Evolutionary conservation across 371 early-diverging fungal species (phyloP).

Genomic region (Mucor plumbeus): DNA sequence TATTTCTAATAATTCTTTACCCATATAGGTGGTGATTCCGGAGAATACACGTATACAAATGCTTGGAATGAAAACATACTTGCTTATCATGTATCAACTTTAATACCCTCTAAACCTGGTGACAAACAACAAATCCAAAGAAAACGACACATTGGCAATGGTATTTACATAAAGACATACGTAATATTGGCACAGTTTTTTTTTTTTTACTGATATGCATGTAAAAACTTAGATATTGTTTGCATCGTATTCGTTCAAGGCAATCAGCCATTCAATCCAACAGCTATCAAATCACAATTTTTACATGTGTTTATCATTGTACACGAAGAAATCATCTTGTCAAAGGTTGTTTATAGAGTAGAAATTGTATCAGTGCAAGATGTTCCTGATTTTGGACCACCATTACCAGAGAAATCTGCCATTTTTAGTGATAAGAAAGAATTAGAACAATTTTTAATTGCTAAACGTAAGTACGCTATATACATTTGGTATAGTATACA

Average conservation of each 20-base stretch:
- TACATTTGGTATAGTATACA: not conserved
- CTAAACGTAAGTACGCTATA: slow-evolving; percentile 53
- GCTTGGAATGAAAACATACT: slow-evolving; percentile 80
- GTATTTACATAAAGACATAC: slow-evolving; percentile 29
- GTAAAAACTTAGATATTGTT: slow-evolving; percentile 64
- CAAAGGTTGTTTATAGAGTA: slow-evolving; percentile 50
- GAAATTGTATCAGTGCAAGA: slow-evolving; percentile 66
- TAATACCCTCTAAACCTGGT: slow-evolving; percentile 74
- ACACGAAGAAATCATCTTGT: slow-evolving; percentile 50
- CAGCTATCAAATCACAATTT: slow-evolving; percentile 75
- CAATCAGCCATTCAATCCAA: slow-evolving; percentile 71
- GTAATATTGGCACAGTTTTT: not conserved
- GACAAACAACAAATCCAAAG: slow-evolving; percentile 85
- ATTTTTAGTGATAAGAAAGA: slow-evolving; percentile 58
- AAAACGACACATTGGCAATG: slow-evolving; percentile 90
- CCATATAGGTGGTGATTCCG: slow-evolving; percentile 71
- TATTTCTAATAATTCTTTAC: slow-evolving; percentile 25
- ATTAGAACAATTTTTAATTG: slow-evolving; percentile 63
- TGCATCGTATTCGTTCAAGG: slow-evolving; percentile 75
- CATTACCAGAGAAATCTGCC: slow-evolving; percentile 59
- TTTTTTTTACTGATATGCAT: not conserved
- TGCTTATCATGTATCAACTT: slow-evolving; percentile 85
- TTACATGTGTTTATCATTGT: slow-evolving; percentile 79
- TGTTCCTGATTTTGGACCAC: slow-evolving; percentile 74
- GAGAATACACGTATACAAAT: slow-evolving; percentile 75